Conservation (phyloP, 2,329 filamentous ascomycete genomes). For the Apiospora saccharicola region DNA sequence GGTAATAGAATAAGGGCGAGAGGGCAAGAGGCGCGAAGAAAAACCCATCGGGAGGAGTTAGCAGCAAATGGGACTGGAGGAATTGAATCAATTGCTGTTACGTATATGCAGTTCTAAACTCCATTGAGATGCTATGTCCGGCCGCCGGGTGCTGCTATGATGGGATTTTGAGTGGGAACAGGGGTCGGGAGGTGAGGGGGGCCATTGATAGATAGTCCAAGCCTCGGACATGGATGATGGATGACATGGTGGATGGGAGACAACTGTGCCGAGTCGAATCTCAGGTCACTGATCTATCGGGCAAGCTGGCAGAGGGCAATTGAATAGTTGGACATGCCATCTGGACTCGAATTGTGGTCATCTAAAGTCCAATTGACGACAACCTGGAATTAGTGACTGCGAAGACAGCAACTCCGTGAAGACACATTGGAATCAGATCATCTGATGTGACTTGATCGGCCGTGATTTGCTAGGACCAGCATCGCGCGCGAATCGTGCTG, state of each 20-base stretch:
- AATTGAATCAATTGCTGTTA: slow-evolving; percentile 11
- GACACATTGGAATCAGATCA: neutral
- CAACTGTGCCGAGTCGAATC: no score
- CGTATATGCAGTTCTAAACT: slow-evolving; percentile 19
- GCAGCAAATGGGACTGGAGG: neutral
- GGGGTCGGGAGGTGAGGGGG: neutral
- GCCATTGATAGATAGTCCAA: neutral
- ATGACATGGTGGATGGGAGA: no score
- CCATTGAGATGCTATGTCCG: slow-evolving; percentile 20
- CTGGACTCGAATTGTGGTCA: neutral
- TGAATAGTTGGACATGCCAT: neutral
- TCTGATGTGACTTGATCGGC: neutral
- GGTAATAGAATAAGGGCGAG: neutral
- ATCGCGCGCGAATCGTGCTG: slow-evolving; percentile 2
- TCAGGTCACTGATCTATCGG: no score
- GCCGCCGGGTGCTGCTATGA: neutral
- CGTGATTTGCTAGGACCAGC: neutral
- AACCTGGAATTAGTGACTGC: no score
- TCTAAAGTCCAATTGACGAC: neutral
- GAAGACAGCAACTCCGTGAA: no score
- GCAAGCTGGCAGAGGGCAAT: no score
- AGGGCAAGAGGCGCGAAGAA: neutral
- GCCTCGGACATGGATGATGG: slow-evolving; percentile 3
- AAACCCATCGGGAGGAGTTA: neutral
- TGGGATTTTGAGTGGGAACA: slow-evolving; percentile 1